These are phyloP conservation scores for Ceratobasidium sp. DNA, from an alignment of 1,284 basidiomycete genomes.

Conservation along the genomic window DNA sequence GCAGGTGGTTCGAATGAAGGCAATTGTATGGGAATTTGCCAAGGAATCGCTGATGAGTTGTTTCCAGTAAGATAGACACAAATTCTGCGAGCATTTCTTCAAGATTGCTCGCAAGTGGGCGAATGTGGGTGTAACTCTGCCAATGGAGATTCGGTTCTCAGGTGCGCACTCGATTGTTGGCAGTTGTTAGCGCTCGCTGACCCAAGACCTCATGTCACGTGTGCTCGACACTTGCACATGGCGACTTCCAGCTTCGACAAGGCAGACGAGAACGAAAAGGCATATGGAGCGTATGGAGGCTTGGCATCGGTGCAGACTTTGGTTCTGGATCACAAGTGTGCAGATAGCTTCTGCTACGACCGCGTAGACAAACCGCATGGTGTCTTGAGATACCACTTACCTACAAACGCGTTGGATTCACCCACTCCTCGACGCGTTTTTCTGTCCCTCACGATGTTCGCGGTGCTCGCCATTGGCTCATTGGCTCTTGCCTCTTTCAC, in stretches of 20 bases:
- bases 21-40: no score
- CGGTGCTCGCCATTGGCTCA: slow-evolving; percentile 35
- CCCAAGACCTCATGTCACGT: slow-evolving; percentile 7
- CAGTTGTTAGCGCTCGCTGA: no score
- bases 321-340: slow-evolving; percentile 27
- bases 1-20: no score
- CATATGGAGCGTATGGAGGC: slow-evolving; percentile 5
- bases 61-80: no score
- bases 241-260: slow-evolving; percentile 15
- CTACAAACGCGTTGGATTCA: slow-evolving; percentile 13
- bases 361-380: slow-evolving; percentile 33
- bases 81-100: no score
- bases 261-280: slow-evolving; percentile 2
- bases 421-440: neutral
- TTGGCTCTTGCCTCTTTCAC: slow-evolving; percentile 32
- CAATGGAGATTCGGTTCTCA: no score
- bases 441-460: slow-evolving; percentile 29
- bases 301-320: slow-evolving; percentile 11
- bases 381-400: slow-evolving; percentile 1
- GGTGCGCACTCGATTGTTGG: no score
- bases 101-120: no score
- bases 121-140: no score
- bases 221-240: slow-evolving; percentile 23
- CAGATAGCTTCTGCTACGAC: neutral
- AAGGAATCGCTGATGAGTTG: no score